A percentile compares a stretch with the other conserved stretches of the same genome.
These are phyloP conservation scores for Inonotus hispidus DNA, from an alignment of 1,284 basidiomycete genomes.

Conservation along the genomic window DNA sequence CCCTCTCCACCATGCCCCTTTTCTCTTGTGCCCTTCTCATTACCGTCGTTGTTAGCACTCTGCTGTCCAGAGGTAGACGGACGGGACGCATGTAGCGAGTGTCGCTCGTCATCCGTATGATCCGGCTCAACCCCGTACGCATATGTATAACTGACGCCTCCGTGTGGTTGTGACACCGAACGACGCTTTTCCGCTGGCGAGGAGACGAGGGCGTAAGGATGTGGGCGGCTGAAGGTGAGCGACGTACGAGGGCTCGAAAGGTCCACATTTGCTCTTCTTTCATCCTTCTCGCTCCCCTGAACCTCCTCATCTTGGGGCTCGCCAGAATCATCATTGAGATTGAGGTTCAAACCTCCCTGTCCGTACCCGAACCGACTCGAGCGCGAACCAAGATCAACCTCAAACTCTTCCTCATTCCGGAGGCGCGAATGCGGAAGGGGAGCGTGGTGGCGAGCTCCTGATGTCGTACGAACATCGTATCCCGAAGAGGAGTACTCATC, in stretches of 20 bases:
- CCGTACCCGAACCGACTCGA: not conserved
- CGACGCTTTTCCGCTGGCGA: not conserved
- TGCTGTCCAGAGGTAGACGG: not conserved
- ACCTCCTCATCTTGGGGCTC: not conserved
- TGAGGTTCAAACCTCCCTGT: not conserved
- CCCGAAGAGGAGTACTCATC: not conserved
- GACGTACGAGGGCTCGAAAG: not conserved
- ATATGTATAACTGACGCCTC: not conserved
- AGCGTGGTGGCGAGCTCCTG: not conserved
- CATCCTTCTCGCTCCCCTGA: not conserved
- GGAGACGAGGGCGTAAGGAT: not conserved
- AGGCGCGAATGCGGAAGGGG: not conserved
- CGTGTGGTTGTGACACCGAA: not conserved
- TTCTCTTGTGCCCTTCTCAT: not conserved
- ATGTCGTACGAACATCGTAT: not conserved
- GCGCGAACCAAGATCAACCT: not conserved
- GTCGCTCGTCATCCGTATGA: too few species aligned
- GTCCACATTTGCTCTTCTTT: not conserved
- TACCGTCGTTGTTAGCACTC: not conserved
- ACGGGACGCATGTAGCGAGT: too few species aligned
- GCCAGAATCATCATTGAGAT: not conserved
- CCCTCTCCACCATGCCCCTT: not conserved
- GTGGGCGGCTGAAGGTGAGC: not conserved
- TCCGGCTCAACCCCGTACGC: not conserved
- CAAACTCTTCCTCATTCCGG: not conserved